Base-by-base conservation (phyloP, 169 alveolate species). In the Cystoisospora suis region DNA sequence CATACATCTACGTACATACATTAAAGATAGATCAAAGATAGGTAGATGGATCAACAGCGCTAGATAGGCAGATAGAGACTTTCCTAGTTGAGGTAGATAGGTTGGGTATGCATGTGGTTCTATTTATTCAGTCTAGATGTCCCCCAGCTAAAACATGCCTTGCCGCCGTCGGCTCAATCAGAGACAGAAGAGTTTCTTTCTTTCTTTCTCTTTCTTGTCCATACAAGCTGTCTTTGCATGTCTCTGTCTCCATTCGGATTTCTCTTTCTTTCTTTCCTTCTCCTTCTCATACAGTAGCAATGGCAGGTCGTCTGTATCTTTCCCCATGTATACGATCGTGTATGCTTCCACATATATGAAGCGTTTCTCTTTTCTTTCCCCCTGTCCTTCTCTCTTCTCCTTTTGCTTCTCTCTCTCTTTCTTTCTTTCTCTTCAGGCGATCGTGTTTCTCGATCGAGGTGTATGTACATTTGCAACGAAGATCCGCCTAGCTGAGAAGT, bases 401-500 rank as follows among this genome's bases (percentile, higher is more conserved):
- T 7, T 15, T 5, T 7, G 9, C 38, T 65, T 12, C 9, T 65
- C 69, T 85, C 81, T 40, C 45, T 34, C 27, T 85, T 42, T 38
- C 53, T 40, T 34, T 46, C 4, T 61, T 32, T 38, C 2, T 36
- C 56, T 17, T 72, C 91, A 87, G 91, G 91, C 75, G 49, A 77
- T 87, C 17, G 9, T 87, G 53, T 70, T 87, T 40, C 83, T 87
- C 2, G 91, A 87, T 27, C 44, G 93, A 9, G 93, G 93, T 42
- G 53, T 86, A 27, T 90, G 93, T 59, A 86, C 90, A 4, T 90
- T 90, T 46, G 85, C 91, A 42, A 56, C 87, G 56, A 90, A 90
- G 75, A 90, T 81, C 38, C 75, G 75, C 59, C 80, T 69, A 0
- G 93, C 93, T 0, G 90, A 90, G 83, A 29, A 42, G 53, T 86